Evolutionary conservation across 2,329 filamentous ascomycete species (phyloP).

Genomic region (Xylaria sp.): DNA sequence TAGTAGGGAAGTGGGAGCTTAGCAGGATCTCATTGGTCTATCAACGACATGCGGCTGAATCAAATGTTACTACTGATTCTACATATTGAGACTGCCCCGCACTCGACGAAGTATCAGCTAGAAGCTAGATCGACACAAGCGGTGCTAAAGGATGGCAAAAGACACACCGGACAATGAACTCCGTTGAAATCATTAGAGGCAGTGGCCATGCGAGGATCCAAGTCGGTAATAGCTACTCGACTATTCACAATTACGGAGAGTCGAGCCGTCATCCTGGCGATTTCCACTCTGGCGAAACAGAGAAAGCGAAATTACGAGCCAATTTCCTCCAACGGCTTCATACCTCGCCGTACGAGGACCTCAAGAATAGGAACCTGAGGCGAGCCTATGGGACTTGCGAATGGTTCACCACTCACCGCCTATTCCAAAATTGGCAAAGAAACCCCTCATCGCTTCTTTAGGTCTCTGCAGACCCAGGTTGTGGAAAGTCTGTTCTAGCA

Average conservation of each 20-base stretch:
- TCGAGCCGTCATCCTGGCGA: constrained; percentile 14
- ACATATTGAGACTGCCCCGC: neutral
- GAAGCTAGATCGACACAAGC: neutral
- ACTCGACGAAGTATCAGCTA: neutral
- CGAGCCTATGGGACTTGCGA: constrained; percentile 13
- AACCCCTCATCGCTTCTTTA: constrained; percentile 18
- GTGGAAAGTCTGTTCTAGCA: constrained; percentile 58
- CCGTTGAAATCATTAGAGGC: constrained; percentile 13
- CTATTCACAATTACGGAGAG: constrained; percentile 17
- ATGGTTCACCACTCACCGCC: constrained; percentile 10
- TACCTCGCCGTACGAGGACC: constrained; percentile 15
- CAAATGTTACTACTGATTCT: neutral
- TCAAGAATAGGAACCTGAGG: constrained; percentile 16
- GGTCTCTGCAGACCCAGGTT: constrained; percentile 52
- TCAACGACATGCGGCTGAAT: neutral
- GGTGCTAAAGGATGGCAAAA: neutral
- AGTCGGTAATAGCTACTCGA: constrained; percentile 11
- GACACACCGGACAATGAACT: constrained; percentile 5
- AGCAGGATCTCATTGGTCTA: constrained; percentile 3
- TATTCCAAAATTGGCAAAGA: neutral
- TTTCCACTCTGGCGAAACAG: constrained; percentile 8
- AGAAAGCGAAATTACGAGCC: constrained; percentile 13
- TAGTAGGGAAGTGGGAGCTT: no score
- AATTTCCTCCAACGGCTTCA: neutral
- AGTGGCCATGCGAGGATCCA: constrained; percentile 23